Base-by-base conservation (phyloP, 1,139 yeast genomes). In the Magnusiomyces magnusii region DNA sequence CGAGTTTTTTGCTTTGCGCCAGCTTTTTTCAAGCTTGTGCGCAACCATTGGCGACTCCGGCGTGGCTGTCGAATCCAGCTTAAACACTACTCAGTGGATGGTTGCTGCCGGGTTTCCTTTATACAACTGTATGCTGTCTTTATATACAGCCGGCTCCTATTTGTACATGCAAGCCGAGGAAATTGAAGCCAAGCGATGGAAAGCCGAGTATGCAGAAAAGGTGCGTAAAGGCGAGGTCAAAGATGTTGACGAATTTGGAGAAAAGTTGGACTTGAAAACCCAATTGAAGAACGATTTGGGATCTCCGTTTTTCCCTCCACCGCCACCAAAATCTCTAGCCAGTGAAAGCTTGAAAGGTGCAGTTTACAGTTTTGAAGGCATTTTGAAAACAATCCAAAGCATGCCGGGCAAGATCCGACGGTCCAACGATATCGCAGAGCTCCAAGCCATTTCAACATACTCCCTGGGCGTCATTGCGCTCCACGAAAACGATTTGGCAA, bases 391-490 rank as follows among this genome's bases (percentile, higher is more conserved):
- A 52, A 79, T 86, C 2, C 82, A 81, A 63, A 73, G 77, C 44
- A 69, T 83, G 7, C 83, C 85, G 1, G 73, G 76, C 52, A 69
- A 68, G 25, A 73, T 74, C 42, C 73, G 79, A 49, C 72, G 80
- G 24, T 78, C 78, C 41, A 73, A 74, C 3, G 74, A 77, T 19
- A 77, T 80, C 10, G 78, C 79, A 5, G 90, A 88, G 63, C 84
- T 87, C 1, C 82, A 86, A 39, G 96, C 96, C 0, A 76, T 90
- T 67, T 83, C 96, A 0, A 84, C 90, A 0, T 92, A 89, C 68
- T 95, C 96, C 0, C 76, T 89, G 49, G 98, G 97, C 0, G 95
- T 91, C 3, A 79, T 89, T 19, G 79, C 83, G 55, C 72, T 87
- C 23, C 91, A 88, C 67, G 67, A 76, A 47, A 79, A 83, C 1